Evolutionary conservation across 2,329 filamentous ascomycete genomes (phyloP).

Genomic region (Colletotrichum graminicola): DNA sequence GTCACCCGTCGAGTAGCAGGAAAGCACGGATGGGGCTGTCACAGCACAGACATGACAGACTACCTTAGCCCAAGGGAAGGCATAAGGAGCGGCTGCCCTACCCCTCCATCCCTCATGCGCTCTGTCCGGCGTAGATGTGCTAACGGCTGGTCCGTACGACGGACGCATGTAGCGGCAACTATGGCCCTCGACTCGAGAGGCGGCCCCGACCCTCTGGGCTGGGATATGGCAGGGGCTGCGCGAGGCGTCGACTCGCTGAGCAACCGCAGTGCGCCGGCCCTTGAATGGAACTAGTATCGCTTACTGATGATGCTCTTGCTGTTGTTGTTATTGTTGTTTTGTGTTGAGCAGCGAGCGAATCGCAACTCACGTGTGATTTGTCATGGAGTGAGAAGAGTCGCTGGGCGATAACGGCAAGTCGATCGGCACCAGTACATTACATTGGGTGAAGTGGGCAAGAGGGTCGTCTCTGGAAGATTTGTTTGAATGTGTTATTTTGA

Average conservation of each 20-base stretch:
- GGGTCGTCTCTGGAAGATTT: neutral
- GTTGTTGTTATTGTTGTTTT: constrained; percentile 9
- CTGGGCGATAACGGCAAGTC: neutral
- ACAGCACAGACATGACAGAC: constrained; percentile 9
- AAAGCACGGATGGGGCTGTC: constrained; percentile 23
- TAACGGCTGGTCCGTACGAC: constrained; percentile 35
- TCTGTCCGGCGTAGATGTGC: constrained; percentile 23
- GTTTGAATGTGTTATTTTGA: constrained; percentile 25
- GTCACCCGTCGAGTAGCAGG: constrained; percentile 3
- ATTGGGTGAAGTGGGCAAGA: neutral
- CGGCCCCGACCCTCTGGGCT: constrained; percentile 38
- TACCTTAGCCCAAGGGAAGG: neutral
- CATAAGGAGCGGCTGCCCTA: neutral
- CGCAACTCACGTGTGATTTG: neutral
- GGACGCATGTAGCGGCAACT: constrained; percentile 18
- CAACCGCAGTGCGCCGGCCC: neutral
- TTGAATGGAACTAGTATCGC: neutral
- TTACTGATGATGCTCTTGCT: neutral
- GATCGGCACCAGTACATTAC: neutral
- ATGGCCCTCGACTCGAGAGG: constrained; percentile 23
- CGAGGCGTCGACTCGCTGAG: constrained; percentile 27
- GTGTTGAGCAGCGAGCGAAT: neutral
- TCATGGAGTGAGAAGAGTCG: neutral
- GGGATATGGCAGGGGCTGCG: constrained; percentile 33
- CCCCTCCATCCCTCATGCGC: neutral